Conservation (phyloP, 257 asterid genomes). For the Dorcoceras hygrometricum region DNA sequence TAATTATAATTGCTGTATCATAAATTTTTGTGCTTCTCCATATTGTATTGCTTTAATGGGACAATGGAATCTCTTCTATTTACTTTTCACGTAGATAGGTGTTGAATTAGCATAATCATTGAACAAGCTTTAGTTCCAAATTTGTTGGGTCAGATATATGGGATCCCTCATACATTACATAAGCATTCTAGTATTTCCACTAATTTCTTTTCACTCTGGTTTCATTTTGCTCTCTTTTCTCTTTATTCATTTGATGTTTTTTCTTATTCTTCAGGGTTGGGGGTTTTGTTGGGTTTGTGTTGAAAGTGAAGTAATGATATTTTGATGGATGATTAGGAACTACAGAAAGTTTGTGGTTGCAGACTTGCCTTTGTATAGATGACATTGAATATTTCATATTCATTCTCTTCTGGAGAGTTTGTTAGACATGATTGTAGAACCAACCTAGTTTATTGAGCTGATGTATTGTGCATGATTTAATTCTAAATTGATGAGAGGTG, state of each 20-base stretch:
- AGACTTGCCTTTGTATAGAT: too few relatives aligned
- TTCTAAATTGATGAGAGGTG: constrained; percentile 6
- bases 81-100: not conserved
- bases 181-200: too few relatives aligned
- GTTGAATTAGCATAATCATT: not conserved
- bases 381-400: not conserved
- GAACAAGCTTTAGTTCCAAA: too few relatives aligned
- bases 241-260: too few relatives aligned
- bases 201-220: too few relatives aligned
- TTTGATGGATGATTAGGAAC: not conserved
- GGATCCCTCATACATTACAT: too few relatives aligned
- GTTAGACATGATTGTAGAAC: not conserved
- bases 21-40: not conserved
- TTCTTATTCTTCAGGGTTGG: not conserved
- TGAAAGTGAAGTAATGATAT: not conserved
- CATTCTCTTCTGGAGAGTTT: constrained; percentile 4
- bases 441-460: not conserved
- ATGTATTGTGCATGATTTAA: not conserved
- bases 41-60: constrained; percentile 1
- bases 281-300: not conserved
- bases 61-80: not conserved
- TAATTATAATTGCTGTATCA: constrained; percentile 14
- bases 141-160: too few relatives aligned
- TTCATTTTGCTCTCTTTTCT: too few relatives aligned
- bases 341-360: too few relatives aligned